Percentiles rank a stretch among this genome's conserved stretches.
Conservation (phyloP, 2,329 filamentous ascomycete genomes). For the Aspergillus floridensis region DNA sequence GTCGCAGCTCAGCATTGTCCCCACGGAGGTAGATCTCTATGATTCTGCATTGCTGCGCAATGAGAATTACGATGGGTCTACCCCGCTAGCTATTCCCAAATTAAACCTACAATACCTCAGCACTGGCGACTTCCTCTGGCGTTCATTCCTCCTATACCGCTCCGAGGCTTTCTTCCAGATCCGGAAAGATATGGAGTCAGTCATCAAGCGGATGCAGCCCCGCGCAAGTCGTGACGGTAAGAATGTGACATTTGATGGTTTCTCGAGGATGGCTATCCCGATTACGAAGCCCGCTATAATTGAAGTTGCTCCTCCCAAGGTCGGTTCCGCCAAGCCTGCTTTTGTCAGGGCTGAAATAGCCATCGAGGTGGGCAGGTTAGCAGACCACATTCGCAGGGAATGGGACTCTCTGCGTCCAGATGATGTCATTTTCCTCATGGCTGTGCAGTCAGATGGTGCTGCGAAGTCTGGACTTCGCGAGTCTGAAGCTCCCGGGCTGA, state of each 20-base stretch:
- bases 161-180: slow-evolving; percentile 93
- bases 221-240: slow-evolving; percentile 62
- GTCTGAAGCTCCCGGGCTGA: slow-evolving; percentile 63
- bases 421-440: slow-evolving; percentile 85
- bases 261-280: slow-evolving; percentile 86
- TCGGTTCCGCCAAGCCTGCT: slow-evolving; percentile 80
- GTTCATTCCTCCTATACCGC: slow-evolving; percentile 83
- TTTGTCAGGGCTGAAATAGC: slow-evolving; percentile 81
- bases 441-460: slow-evolving; percentile 61
- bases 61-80: slow-evolving; percentile 82
- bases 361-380: slow-evolving; percentile 77
- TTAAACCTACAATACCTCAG: slow-evolving; percentile 94
- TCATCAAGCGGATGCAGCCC: slow-evolving; percentile 75
- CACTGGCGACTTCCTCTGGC: slow-evolving; percentile 94
- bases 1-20: slow-evolving; percentile 69
- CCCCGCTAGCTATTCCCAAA: slow-evolving; percentile 86
- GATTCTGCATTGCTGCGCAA: slow-evolving; percentile 75
- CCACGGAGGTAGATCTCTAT: slow-evolving; percentile 78
- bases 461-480: slow-evolving; percentile 21
- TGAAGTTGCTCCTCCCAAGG: slow-evolving; percentile 76
- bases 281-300: slow-evolving; percentile 83
- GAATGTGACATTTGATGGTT: slow-evolving; percentile 70
- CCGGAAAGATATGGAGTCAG: slow-evolving; percentile 82
- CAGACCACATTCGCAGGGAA: slow-evolving; percentile 71
- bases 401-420: slow-evolving; percentile 87